phyloP scores from a whole-genome alignment of 1,139 yeast genomes.

The Citeromyces siamensis region DNA sequence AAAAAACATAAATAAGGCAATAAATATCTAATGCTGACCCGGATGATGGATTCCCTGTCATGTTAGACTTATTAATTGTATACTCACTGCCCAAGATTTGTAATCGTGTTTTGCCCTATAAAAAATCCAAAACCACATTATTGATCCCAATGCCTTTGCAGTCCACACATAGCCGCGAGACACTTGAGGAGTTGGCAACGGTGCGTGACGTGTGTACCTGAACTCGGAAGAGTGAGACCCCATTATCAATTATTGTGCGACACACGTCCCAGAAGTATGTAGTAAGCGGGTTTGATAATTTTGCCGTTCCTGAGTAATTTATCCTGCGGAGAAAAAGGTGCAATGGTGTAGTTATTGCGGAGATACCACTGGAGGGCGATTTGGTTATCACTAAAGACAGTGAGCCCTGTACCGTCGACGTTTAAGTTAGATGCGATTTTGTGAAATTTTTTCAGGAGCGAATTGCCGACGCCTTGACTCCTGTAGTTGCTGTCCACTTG shows the following conservation, averaged over 20 bases:
- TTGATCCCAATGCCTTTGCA: slow-evolving; percentile 60
- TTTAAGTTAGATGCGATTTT: slow-evolving; percentile 14
- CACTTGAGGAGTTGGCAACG: slow-evolving; percentile 41
- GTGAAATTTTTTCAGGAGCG: slow-evolving; percentile 22
- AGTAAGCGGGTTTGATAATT: slow-evolving; percentile 29
- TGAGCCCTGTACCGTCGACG: slow-evolving; percentile 26
- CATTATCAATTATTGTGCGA: slow-evolving; percentile 2
- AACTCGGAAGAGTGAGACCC: slow-evolving; percentile 4
- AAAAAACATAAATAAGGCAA: neutral
- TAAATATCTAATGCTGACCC: slow-evolving; percentile 13
- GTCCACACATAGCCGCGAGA: slow-evolving; percentile 43
- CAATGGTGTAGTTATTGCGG: slow-evolving; percentile 23
- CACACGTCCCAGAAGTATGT: slow-evolving; percentile 16
- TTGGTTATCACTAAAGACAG: slow-evolving; percentile 37
- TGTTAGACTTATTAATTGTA: slow-evolving; percentile 20
- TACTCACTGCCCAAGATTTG: slow-evolving; percentile 36
- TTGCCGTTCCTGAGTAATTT: slow-evolving; percentile 25
- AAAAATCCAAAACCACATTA: slow-evolving; percentile 82
- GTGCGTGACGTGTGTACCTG: slow-evolving; percentile 39
- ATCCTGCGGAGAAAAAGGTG: slow-evolving; percentile 33
- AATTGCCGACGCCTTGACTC: slow-evolving; percentile 20
- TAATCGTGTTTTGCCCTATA: slow-evolving; percentile 69
- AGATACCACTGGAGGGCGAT: slow-evolving; percentile 31
- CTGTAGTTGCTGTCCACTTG: slow-evolving; percentile 24
- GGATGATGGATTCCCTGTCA: slow-evolving; percentile 17